Evolutionary conservation across 805 yeast genomes (phyloP), one percentile per base, ranked within the genome.

Genomic region (Yamadazyma tumulicola): DNA sequence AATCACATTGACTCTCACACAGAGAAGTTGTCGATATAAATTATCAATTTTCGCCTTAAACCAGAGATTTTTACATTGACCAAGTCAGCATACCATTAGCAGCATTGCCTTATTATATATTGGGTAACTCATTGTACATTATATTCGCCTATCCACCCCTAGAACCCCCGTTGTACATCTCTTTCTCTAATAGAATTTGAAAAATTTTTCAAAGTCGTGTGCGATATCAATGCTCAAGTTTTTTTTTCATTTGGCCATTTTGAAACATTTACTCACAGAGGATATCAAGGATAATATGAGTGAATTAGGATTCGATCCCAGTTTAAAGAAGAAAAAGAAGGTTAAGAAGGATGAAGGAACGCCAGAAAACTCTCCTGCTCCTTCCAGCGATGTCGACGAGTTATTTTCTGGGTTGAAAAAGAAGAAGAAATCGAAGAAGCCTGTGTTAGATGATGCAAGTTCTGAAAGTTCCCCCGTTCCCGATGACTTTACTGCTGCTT

Each of bases 281-380:
- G 10, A 24, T 19, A 27, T 12, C 24, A 11, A 5, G 6, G 17
- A 5, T 26, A 54, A 32, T 29, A 67, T 67, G 73, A 58, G 67
- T 48, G 79, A 58, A 32, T 64, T 75, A 50, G 89, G 86, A 40
- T 81, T 83, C 57, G 93, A 83, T 59, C 85, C 87, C 37, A 61
- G 79, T 27, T 67, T 81, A 57, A 80, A 81, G 65, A 83, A 83
- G 69, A 84, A 84, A 74, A 83, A 83, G 85, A 81, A 82, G 78
- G 42, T 57, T 28, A 62, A 61, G 64, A 38, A 53, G 57, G 54
- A 71, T 59, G 71, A 75, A 54, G 64, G 41, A 48, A 36, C 66
- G 6, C 43, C 43, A 5, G 42, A 40, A 23, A 43, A 36, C 14
- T 37, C 54, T 2, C 49, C 55, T 14, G 54, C 57, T 8, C 59